Evolutionary conservation across 83 land plant species (phyloP).

Genomic region (Thuja plicata): DNA sequence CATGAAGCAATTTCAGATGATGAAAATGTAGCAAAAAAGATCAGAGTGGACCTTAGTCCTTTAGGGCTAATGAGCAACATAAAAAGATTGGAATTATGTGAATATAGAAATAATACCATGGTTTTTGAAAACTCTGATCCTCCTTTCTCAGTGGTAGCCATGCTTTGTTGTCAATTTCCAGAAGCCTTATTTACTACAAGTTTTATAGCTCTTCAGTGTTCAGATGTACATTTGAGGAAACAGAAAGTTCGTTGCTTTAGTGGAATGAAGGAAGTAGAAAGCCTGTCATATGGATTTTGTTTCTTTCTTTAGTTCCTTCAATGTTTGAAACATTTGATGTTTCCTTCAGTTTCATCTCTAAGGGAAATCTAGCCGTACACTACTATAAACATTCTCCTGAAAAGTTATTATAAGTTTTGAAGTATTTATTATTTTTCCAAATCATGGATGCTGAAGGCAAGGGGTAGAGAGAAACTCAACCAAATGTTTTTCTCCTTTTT

Average conservation of each 20-base stretch:
- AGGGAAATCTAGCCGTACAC: not conserved
- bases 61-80: not conserved
- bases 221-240: not conserved
- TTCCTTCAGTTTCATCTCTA: not conserved
- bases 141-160: not conserved
- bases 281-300: not conserved
- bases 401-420: not conserved
- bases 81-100: not conserved
- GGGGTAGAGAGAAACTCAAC: too few relatives aligned
- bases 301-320: not conserved
- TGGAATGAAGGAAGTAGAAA: not conserved
- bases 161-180: not conserved
- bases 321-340: not conserved
- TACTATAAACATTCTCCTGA: not conserved
- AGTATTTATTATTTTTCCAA: too few relatives aligned
- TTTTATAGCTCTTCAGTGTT: constrained; percentile 1
- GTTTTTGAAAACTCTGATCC: not conserved
- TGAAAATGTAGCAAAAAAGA: not conserved
- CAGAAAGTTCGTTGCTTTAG: not conserved
- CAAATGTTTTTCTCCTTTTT: too few relatives aligned
- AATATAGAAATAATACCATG: not conserved
- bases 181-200: constrained; percentile 9
- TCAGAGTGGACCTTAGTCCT: not conserved
- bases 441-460: too few relatives aligned
- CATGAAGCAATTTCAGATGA: not conserved